These are phyloP conservation scores for Xerocomellus intermedius DNA, from an alignment of 768 basidiomycete species.

Conservation along the genomic window DNA sequence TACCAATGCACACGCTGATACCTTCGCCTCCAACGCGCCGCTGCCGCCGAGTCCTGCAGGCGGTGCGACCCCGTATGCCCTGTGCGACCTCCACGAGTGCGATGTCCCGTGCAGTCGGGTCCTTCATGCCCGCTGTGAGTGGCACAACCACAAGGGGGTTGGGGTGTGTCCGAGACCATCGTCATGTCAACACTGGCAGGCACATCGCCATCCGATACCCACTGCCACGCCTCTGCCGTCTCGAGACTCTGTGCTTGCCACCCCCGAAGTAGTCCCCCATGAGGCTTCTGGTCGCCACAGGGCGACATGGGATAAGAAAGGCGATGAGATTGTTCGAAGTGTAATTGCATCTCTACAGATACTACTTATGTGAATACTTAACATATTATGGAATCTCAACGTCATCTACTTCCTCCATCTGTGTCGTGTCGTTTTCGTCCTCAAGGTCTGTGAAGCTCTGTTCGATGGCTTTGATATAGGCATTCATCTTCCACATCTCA, in stretches of 20 bases:
- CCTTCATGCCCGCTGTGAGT: too few species aligned
- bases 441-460: slow-evolving; percentile 54
- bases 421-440: slow-evolving; percentile 38
- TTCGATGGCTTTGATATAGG: slow-evolving; percentile 72
- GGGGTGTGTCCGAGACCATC: slow-evolving; percentile 1
- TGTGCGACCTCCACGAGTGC: too few species aligned
- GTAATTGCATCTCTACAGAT: slow-evolving; percentile 55
- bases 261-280: slow-evolving; percentile 2
- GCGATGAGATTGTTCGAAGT: slow-evolving; percentile 43
- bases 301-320: slow-evolving; percentile 29
- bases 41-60: too few species aligned
- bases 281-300: slow-evolving; percentile 5
- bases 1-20: too few species aligned
- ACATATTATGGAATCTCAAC: slow-evolving; percentile 21
- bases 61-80: too few species aligned
- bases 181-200: slow-evolving; percentile 38
- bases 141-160: too few species aligned
- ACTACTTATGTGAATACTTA: slow-evolving; percentile 9
- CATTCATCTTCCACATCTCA: slow-evolving; percentile 83
- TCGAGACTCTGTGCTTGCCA: slow-evolving; percentile 5
- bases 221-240: slow-evolving; percentile 35
- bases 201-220: slow-evolving; percentile 21
- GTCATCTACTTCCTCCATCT: slow-evolving; percentile 15
- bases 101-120: too few species aligned
- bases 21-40: too few species aligned